Evolutionary conservation across 176 grass and related monocot species (phyloP), one percentile per base, ranked within the genome.

Genomic region (Ensete glaucum): DNA sequence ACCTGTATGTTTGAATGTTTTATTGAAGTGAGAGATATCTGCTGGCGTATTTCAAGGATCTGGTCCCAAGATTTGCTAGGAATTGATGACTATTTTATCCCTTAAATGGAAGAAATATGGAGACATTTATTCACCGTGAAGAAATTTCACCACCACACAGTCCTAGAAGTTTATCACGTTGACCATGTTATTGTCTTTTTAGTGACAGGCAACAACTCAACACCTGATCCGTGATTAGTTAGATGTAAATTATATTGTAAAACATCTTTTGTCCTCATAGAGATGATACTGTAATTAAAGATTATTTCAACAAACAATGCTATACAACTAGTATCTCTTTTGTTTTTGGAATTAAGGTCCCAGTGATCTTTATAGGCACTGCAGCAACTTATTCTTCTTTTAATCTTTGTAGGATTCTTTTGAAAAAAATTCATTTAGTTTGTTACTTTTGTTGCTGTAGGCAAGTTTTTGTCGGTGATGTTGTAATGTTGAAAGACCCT

Each of bases 401-500:
- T 70, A n/a, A 20, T 50, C 15, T 54, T 5, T 7, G 10, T 53
- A 53, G 23, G n/a, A 20, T 54, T 73, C 4, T 55, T 21, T 54
- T 51, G 14, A 73, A 73, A 52, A 54, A 54, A 51, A 76, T 50
- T 49, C 62, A 1, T 34, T 74, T 9, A 62, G 7, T 52, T 50
- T 50, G 24, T 68, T 68, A 29, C 29, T 77, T 77, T 15, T 64
- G 25, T 59, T 56, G 14, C 23, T 50, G 64, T 76, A 99, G 95
- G 49, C 86, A 99, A 89, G 72, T 94, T 64, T 99, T 89, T 82
- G 76, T 91, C 34, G 95, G 90, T 58, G 95, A 99, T 56, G 84
- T 94, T 1, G 76, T 99, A 65, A 79, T 99, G 78, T 34, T 99
- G 63, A 91, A 94, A 86, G 86, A 99, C 51, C 95, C 95, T 62